A percentile compares a stretch with the other conserved stretches of the same genome.
Evolutionary conservation across 1,139 yeast species (phyloP).

Genomic region (Saccharomycopsis hybrid): DNA sequence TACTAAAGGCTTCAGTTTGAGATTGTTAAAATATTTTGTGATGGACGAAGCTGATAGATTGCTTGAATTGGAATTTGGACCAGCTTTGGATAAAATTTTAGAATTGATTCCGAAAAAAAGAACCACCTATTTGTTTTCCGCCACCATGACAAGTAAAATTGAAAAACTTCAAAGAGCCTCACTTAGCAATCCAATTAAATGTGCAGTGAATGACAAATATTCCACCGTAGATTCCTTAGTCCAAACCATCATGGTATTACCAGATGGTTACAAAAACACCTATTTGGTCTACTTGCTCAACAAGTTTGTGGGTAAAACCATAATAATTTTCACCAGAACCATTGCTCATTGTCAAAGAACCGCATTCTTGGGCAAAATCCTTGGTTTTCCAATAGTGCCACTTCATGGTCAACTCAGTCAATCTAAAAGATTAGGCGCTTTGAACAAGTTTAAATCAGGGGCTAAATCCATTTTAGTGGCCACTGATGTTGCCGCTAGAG

Average conservation of each 20-base stretch:
- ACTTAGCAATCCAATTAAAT: constrained; percentile 79
- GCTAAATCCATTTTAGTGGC: constrained; percentile 79
- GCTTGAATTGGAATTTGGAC: constrained; percentile 95
- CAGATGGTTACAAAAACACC: constrained; percentile 90
- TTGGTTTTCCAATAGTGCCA: constrained; percentile 89
- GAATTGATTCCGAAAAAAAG: constrained; percentile 81
- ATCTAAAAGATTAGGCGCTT: constrained; percentile 85
- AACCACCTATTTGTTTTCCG: constrained; percentile 85
- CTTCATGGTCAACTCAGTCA: constrained; percentile 92
- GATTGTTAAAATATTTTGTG: constrained; percentile 74
- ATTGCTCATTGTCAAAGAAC: constrained; percentile 94
- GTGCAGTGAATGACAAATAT: constrained; percentile 82
- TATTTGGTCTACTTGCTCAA: constrained; percentile 74
- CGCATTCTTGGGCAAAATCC: constrained; percentile 68
- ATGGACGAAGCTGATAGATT: constrained; percentile 98
- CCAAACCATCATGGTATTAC: constrained; percentile 85
- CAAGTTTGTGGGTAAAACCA: constrained; percentile 79
- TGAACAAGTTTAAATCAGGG: constrained; percentile 88
- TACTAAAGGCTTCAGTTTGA: constrained; percentile 84
- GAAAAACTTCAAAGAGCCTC: constrained; percentile 95
- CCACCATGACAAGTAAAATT: constrained; percentile 93
- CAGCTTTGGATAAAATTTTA: constrained; percentile 81
- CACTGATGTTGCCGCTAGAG: constrained; percentile 97
- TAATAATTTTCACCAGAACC: constrained; percentile 87
- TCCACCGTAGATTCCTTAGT: constrained; percentile 89